Percentiles rank a stretch among this genome's conserved stretches.
Conservation (phyloP, 371 early-diverging fungal species). For the Mucor irregularis region DNA sequence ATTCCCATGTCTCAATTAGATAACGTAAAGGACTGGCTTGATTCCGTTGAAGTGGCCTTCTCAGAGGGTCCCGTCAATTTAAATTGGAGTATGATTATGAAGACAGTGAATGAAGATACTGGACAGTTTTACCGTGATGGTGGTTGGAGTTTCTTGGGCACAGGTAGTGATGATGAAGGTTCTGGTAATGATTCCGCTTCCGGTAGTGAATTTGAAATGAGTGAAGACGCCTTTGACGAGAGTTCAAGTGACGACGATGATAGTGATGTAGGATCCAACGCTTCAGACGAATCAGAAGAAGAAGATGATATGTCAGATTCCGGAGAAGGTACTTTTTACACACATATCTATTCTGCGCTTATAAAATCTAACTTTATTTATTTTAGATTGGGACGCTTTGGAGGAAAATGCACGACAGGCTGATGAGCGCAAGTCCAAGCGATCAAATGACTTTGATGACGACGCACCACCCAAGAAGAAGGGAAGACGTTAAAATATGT, state of each 20-base stretch:
- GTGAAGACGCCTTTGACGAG: constrained; percentile 48
- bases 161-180: constrained; percentile 61
- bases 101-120: constrained; percentile 97
- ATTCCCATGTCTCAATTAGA: constrained; percentile 95
- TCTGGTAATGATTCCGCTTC: constrained; percentile 57
- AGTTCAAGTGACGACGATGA: constrained; percentile 66
- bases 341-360: neutral
- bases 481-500: constrained; percentile 19
- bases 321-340: constrained; percentile 29
- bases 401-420: constrained; percentile 77
- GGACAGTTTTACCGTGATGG: constrained; percentile 95
- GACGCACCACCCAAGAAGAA: constrained; percentile 23
- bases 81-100: constrained; percentile 99
- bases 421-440: constrained; percentile 59
- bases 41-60: constrained; percentile 95
- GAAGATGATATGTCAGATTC: constrained; percentile 65
- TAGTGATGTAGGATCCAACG: constrained; percentile 69
- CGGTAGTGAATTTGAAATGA: constrained; percentile 65
- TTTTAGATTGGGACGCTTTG: constrained; percentile 76
- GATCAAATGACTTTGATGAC: constrained; percentile 46
- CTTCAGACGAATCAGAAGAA: constrained; percentile 61
- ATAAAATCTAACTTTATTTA: neutral
- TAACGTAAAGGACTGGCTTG: constrained; percentile 98
- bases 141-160: constrained; percentile 94
- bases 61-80: constrained; percentile 98